Evolutionary conservation across 768 basidiomycete genomes (phyloP), one percentile per base, ranked within the genome.

Genomic region (Kwoniella pini): DNA sequence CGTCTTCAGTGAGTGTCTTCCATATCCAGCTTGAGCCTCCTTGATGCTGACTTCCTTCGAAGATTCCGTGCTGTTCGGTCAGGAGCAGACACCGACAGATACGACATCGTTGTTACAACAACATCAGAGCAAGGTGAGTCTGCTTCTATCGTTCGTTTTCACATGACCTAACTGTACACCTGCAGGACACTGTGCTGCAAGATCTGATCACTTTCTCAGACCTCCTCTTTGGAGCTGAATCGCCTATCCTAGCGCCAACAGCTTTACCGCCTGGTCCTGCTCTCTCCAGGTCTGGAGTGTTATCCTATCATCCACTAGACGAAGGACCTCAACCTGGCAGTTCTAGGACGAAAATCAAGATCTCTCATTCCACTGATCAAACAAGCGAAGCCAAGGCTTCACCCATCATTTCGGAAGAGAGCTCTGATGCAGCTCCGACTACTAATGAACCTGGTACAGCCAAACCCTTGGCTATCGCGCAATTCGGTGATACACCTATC

Each of bases 31-130:
- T 28, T 17, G 26, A 12, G 5, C 9, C 40, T 10, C 28, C 22
- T 4, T 3, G 43, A 28, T n/a, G 38, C 56, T 60, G 48, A 56
- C 38, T n/a, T 10, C 28, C 15, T 19, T 12, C 26, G 26, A 36
- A 71, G 67, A 68, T 19, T 82, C 86, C 9, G 90, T 91, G 22
- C 85, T 96, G 46, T 93, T 96, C 67, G 92, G 92, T 5, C 91
- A 94, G 77, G 92, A 96, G 63, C 90, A 94, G 63, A 82, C 91
- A 57, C 87, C 89, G 3, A 89, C 88, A 74, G 85, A 82, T 36
- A 85, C 84, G 0, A 89, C 92, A 72, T 81, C 93, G 17, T 80
- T 94, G 21, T 87, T 81, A 56, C 83, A 93, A n/a, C 86, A 88
- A 69, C 86, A 88, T 69, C 81, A 82, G 15, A 82, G 79, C 73